Conservation (phyloP, 2,329 filamentous ascomycete genomes). For the Alternaria sp. region DNA sequence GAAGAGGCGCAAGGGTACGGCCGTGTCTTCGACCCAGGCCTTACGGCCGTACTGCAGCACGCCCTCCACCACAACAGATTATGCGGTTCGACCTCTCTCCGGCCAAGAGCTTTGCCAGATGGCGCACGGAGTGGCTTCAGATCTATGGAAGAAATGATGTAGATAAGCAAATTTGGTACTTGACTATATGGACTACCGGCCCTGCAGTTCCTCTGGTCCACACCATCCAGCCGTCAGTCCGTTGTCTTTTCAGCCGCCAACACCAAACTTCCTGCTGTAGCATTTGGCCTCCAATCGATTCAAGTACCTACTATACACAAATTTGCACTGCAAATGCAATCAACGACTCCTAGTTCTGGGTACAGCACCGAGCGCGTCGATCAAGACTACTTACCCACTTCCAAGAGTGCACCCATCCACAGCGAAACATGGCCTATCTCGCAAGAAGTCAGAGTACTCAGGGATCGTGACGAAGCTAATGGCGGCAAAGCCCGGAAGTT, state of each 20-base stretch:
- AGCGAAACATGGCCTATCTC: neutral
- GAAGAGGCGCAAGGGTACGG: neutral
- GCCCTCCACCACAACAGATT: neutral
- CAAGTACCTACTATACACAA: neutral
- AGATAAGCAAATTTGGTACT: neutral
- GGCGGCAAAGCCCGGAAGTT: constrained; percentile 65
- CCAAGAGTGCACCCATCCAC: neutral
- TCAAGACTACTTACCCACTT: neutral
- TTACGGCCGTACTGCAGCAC: neutral
- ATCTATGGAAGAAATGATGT: neutral
- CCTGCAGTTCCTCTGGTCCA: neutral
- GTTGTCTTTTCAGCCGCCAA: neutral
- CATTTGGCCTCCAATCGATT: neutral
- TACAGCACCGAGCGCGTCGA: neutral
- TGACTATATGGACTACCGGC: neutral
- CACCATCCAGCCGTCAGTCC: neutral
- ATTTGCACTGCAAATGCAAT: neutral
- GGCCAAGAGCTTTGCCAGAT: neutral
- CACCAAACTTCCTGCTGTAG: neutral
- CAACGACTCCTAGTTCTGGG: neutral
- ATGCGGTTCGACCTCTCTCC: neutral
- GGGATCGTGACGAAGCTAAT: neutral
- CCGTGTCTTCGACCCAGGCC: neutral
- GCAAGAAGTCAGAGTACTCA: neutral
- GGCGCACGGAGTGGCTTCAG: neutral